phyloP scores from a whole-genome alignment of 306 rosid genomes.

The Acacia crassicarpa region DNA sequence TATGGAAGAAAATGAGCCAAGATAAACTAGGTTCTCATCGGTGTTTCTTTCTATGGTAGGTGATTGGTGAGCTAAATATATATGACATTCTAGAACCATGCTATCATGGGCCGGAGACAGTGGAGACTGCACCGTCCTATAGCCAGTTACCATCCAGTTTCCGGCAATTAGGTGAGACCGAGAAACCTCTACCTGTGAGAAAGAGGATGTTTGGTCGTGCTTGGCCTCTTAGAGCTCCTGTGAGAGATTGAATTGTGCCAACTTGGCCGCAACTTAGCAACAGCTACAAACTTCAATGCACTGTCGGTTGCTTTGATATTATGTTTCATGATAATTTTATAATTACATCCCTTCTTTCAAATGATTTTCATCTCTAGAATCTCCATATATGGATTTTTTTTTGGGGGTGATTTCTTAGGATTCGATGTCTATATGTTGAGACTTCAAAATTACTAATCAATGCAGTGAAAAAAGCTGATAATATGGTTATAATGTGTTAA shows the following conservation, averaged over 20 bases:
- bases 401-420: background rate
- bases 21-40: constrained; percentile 24
- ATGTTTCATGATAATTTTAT: constrained; percentile 12
- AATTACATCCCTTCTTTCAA: background rate
- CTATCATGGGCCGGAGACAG: constrained; percentile 53
- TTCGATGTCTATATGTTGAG: background rate
- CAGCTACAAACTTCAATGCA: constrained; percentile 60
- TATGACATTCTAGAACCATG: constrained; percentile 94
- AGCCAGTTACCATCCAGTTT: constrained; percentile 69
- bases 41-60: constrained; percentile 46
- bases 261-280: constrained; percentile 77
- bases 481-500: background rate
- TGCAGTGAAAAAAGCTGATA: background rate
- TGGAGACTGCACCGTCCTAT: constrained; percentile 35
- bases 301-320: constrained; percentile 57
- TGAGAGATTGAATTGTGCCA: constrained; percentile 79
- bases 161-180: constrained; percentile 75
- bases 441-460: background rate
- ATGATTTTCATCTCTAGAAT: background rate
- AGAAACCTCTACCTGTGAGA: constrained; percentile 85
- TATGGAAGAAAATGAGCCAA: constrained; percentile 8
- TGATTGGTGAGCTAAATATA: constrained; percentile 58
- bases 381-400: background rate
- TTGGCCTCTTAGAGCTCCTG: constrained; percentile 96
- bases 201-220: constrained; percentile 96